Percentiles rank a stretch among this genome's conserved stretches.
Evolutionary conservation across 2,329 filamentous ascomycete species (phyloP).

Genomic region (Neofusicoccum laricinum): DNA sequence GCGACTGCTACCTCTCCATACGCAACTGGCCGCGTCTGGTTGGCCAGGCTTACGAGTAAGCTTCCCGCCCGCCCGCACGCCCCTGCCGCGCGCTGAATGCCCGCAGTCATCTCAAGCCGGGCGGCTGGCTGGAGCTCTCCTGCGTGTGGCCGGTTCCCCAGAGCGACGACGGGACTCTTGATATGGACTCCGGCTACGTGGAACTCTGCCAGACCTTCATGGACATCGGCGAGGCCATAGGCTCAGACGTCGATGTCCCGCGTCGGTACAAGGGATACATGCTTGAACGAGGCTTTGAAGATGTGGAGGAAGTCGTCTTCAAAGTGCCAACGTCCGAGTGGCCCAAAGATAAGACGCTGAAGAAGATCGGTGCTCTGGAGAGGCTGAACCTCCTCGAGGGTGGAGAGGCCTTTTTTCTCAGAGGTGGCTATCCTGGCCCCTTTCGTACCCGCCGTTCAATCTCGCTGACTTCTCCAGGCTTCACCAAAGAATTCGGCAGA

Average conservation of each 20-base stretch:
- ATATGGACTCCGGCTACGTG: background rate
- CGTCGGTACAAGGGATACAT: constrained; percentile 2
- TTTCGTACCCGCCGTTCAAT: no score
- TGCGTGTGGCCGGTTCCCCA: constrained; percentile 14
- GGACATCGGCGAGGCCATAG: constrained; percentile 7
- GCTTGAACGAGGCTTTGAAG: background rate
- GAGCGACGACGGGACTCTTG: constrained; percentile 12
- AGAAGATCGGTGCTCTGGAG: constrained; percentile 11
- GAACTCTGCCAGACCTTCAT: constrained; percentile 4
- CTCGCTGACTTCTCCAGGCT: background rate
- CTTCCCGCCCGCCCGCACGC: background rate
- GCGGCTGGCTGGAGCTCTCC: constrained; percentile 8
- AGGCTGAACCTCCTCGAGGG: constrained; percentile 8
- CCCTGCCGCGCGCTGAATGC: background rate
- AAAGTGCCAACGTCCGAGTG: constrained; percentile 11
- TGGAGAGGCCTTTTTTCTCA: constrained; percentile 3
- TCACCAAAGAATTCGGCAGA: constrained; percentile 10
- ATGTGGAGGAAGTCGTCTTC: constrained; percentile 9
- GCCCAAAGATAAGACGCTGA: constrained; percentile 9
- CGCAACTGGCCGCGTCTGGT: constrained; percentile 8
- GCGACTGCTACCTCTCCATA: constrained; percentile 13
- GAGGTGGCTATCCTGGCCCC: background rate
- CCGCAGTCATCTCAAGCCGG: constrained; percentile 9
- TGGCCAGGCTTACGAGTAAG: constrained; percentile 12
- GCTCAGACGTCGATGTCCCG: background rate